These are phyloP conservation scores for Pisolithus marmoratus DNA, from an alignment of 768 basidiomycete genomes.

Conservation along the genomic window DNA sequence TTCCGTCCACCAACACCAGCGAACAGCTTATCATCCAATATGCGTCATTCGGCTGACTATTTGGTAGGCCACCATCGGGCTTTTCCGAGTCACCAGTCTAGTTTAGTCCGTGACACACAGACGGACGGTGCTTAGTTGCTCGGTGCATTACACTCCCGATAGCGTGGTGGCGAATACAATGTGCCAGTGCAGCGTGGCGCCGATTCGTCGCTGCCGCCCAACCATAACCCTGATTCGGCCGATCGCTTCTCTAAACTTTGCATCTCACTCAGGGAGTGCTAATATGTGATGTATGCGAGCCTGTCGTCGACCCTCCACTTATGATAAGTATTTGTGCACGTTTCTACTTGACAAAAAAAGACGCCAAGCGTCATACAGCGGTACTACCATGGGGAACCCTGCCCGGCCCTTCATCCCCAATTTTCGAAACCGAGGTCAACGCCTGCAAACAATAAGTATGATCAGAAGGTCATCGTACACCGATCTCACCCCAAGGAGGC, in stretches of 20 bases:
- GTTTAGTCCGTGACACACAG: no score
- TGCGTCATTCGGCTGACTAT: no score
- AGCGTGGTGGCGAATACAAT: background rate
- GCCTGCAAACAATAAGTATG: constrained; percentile 27
- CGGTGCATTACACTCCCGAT: background rate
- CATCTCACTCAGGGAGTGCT: background rate
- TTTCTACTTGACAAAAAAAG: background rate
- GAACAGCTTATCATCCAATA: no score
- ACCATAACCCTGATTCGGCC: background rate
- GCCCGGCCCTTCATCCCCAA: constrained; percentile 32
- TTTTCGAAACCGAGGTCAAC: constrained; percentile 69
- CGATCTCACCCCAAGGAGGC: constrained; percentile 62
- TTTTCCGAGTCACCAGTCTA: no score
- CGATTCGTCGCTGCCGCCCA: background rate
- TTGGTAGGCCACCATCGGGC: no score
- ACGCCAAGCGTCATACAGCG: background rate
- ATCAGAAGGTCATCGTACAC: background rate
- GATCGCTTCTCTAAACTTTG: background rate
- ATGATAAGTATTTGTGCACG: no score
- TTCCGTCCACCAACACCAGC: no score
- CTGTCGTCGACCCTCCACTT: background rate
- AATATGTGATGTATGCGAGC: background rate
- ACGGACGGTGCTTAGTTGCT: no score
- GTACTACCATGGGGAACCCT: background rate
- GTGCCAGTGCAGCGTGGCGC: background rate